Evolutionary conservation across 139 green algal species (phyloP).

Genomic region (Ettlia oleoabundans): DNA sequence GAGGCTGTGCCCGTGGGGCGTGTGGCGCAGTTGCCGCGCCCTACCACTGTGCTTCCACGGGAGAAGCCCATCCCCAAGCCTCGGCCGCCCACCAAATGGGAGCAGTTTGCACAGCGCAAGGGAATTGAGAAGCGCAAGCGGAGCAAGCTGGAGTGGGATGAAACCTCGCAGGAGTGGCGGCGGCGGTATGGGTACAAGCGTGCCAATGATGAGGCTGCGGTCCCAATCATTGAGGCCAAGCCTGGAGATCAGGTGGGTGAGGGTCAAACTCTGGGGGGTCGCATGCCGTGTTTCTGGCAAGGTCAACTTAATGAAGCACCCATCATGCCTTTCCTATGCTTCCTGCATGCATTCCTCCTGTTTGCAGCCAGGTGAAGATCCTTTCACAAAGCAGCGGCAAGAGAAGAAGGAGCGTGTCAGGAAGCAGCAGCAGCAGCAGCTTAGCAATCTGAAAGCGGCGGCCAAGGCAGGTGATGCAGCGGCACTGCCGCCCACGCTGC

Average conservation of each 20-base stretch:
- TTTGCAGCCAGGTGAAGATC: slow-evolving; percentile 83
- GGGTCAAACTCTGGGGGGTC: no score
- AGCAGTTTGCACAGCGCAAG: slow-evolving; percentile 93
- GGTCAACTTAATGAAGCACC: no score
- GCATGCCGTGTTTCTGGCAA: no score
- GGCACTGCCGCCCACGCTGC: slow-evolving; percentile 77
- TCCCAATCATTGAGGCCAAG: slow-evolving; percentile 91
- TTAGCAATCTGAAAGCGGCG: slow-evolving; percentile 80
- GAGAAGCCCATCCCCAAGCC: slow-evolving; percentile 87
- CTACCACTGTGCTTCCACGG: slow-evolving; percentile 76
- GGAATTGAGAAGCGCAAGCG: slow-evolving; percentile 94
- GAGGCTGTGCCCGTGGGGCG: slow-evolving; percentile 68
- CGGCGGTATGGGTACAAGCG: slow-evolving; percentile 91
- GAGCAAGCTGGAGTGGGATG: slow-evolving; percentile 89
- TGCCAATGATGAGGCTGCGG: slow-evolving; percentile 78
- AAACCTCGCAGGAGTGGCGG: slow-evolving; percentile 76
- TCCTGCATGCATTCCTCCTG: no score
- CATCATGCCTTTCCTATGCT: no score
- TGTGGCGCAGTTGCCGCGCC: slow-evolving; percentile 77
- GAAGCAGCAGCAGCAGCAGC: slow-evolving; percentile 73
- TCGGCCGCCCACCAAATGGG: slow-evolving; percentile 88
- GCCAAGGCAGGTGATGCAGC: slow-evolving; percentile 53
- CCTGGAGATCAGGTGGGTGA: slow-evolving; percentile 66
- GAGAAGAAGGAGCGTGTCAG: slow-evolving; percentile 84
- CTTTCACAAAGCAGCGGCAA: slow-evolving; percentile 77